Evolutionary conservation across 139 green algal species (phyloP).

Genomic region (Micractinium conductrix): DNA sequence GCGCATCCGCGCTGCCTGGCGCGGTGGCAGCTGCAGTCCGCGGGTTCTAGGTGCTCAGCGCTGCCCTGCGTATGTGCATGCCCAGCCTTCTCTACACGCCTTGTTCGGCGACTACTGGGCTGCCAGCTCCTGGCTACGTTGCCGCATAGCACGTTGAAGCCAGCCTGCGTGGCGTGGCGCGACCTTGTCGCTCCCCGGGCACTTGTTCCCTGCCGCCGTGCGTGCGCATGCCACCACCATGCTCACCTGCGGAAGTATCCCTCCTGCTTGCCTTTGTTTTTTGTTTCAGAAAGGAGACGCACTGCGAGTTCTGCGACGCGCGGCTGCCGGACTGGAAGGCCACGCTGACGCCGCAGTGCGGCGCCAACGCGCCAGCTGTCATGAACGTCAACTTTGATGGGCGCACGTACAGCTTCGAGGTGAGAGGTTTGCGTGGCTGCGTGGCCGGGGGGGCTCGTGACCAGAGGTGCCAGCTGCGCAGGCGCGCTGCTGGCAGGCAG

Average conservation of each 20-base stretch:
- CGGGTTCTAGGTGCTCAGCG: conserved; percentile 71
- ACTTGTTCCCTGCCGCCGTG: no score
- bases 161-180: no score
- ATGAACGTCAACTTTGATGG: conserved; percentile 95
- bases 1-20: conserved; percentile 76
- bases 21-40: conserved; percentile 88
- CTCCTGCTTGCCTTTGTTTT: neutral
- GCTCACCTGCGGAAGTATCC: neutral
- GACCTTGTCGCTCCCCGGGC: no score
- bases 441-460: no score
- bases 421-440: no score
- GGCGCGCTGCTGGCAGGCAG: no score
- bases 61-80: neutral
- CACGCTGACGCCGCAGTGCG: conserved; percentile 68
- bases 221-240: no score
- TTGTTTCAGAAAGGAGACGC: conserved; percentile 73
- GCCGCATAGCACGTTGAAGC: no score
- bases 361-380: conserved; percentile 72
- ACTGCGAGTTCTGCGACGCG: conserved; percentile 88
- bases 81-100: no score
- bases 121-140: no score
- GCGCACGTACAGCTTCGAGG: conserved; percentile 69
- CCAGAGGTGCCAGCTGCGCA: no score
- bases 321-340: conserved; percentile 83
- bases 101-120: no score